phyloP scores from a whole-genome alignment of 1,284 basidiomycete species.

The Tilletia horrida region DNA sequence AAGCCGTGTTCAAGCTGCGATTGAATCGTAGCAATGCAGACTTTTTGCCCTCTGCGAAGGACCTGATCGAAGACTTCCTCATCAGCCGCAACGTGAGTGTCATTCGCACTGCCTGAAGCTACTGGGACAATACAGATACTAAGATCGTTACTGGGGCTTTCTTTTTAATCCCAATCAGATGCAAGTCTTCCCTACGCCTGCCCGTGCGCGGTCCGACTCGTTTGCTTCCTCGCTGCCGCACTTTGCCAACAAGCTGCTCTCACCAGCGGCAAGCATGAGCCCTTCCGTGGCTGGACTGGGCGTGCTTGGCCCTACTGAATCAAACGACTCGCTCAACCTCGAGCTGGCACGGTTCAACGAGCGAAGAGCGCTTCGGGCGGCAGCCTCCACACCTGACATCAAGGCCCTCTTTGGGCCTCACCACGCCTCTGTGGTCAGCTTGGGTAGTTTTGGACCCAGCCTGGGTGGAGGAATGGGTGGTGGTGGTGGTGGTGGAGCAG shows the following conservation, averaged over 20 bases:
- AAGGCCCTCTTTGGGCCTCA: conserved; percentile 78
- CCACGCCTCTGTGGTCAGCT: conserved; percentile 50
- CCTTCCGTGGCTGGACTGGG: not conserved
- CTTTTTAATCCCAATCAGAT: not conserved
- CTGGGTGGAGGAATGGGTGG: conserved; percentile 18
- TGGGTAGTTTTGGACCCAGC: conserved; percentile 17
- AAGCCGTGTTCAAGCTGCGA: conserved; percentile 84
- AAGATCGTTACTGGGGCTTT: not conserved
- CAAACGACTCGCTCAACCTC: conserved; percentile 44
- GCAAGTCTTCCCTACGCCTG: conserved; percentile 60
- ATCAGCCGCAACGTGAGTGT: conserved; percentile 72
- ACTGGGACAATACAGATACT: not conserved
- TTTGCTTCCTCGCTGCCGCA: conserved; percentile 93
- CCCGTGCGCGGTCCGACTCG: conserved; percentile 65
- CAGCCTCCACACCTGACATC: conserved; percentile 85
- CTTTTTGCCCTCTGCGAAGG: conserved; percentile 80
- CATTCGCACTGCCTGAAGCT: conserved; percentile 33
- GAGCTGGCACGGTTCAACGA: conserved; percentile 63
- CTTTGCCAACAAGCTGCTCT: conserved; percentile 82
- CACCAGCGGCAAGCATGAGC: conserved; percentile 29
- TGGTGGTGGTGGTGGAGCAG: conserved; percentile 5
- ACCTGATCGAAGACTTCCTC: conserved; percentile 88
- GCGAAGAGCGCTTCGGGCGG: conserved; percentile 69
- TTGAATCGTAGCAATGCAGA: conserved; percentile 75
- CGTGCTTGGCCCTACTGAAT: conserved; percentile 23